These are phyloP conservation scores for Diaporthe sp. DNA, from an alignment of 2,329 filamentous ascomycete species.

Conservation along the genomic window DNA sequence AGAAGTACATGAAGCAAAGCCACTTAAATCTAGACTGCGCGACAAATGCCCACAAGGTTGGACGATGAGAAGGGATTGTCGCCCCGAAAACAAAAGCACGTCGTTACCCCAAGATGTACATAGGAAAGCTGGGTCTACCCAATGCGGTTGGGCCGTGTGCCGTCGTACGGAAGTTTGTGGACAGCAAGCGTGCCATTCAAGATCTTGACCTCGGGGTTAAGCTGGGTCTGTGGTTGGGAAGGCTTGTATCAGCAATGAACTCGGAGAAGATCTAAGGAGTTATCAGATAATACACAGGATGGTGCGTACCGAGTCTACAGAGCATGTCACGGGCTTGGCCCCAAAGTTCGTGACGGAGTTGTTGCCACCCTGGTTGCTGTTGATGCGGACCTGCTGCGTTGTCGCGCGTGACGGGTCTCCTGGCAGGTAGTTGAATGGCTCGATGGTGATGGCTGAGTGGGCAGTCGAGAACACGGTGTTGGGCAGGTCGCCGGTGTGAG, in stretches of 20 bases:
- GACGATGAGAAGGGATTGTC: fast-evolving
- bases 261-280: fast-evolving
- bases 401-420: slow-evolving; percentile 8
- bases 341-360: background rate
- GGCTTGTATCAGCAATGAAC: background rate
- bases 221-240: background rate
- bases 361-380: background rate
- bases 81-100: background rate
- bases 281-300: fast-evolving
- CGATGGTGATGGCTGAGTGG: background rate
- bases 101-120: background rate
- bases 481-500: slow-evolving; percentile 4
- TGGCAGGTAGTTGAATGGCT: slow-evolving; percentile 7
- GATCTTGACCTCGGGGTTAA: background rate
- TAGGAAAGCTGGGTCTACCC: background rate
- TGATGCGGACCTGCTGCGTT: slow-evolving; percentile 10
- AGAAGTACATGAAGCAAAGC: background rate
- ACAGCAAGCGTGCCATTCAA: background rate
- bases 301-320: background rate
- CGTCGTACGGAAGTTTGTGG: slow-evolving; percentile 13
- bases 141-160: background rate
- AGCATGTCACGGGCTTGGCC: background rate
- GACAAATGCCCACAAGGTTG: background rate
- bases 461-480: slow-evolving; percentile 1
- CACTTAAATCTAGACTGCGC: background rate